Conservation (phyloP, 2,329 filamentous ascomycete species). For the Clarireedia hainanense region DNA sequence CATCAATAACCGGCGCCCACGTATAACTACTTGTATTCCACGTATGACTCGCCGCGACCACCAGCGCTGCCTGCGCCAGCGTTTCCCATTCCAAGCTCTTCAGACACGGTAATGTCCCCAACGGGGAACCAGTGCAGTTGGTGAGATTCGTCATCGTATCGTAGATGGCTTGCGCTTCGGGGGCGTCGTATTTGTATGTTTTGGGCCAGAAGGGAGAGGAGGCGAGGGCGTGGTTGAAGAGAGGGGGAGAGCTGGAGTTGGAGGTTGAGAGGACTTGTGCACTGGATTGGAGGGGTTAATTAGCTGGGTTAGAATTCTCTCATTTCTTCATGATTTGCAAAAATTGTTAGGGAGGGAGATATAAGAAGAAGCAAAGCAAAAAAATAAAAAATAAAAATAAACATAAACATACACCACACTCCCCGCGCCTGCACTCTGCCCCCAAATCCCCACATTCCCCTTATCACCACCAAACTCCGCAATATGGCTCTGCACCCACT, state of each 20-base stretch:
- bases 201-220: constrained; percentile 46
- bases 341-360: background rate
- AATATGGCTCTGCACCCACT: constrained; percentile 54
- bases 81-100: constrained; percentile 45
- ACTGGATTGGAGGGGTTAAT: background rate
- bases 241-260: constrained; percentile 32
- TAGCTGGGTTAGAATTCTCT: background rate
- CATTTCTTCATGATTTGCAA: no score
- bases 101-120: constrained; percentile 42
- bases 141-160: constrained; percentile 36
- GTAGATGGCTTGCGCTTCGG: constrained; percentile 38
- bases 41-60: constrained; percentile 39
- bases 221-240: constrained; percentile 45
- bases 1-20: constrained; percentile 55
- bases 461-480: constrained; percentile 51
- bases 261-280: constrained; percentile 44
- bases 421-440: constrained; percentile 48
- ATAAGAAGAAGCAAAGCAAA: no score
- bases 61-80: constrained; percentile 43
- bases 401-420: constrained; percentile 32
- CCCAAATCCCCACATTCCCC: constrained; percentile 51
- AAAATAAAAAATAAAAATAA: no score
- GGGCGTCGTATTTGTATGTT: constrained; percentile 43
- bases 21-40: constrained; percentile 50
- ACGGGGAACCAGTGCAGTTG: constrained; percentile 34